phyloP scores from a whole-genome alignment of 352 stramenopile genomes.

The Phytopythium montanum region DNA sequence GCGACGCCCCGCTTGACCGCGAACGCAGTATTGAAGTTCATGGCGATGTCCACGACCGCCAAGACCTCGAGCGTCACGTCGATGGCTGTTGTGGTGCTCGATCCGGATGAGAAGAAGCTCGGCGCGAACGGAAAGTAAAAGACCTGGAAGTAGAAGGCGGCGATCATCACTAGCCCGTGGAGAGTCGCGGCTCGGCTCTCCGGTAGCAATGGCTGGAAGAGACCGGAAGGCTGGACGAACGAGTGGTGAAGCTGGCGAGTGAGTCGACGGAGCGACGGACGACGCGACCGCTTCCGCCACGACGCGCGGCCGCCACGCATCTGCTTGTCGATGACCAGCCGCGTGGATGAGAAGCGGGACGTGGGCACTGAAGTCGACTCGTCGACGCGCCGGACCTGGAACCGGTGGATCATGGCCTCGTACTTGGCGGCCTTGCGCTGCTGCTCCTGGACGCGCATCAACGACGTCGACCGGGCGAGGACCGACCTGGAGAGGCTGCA shows the following conservation, averaged over 20 bases:
- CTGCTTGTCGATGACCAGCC: constrained; percentile 15
- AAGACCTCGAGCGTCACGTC: constrained; percentile 8
- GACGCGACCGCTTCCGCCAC: no score
- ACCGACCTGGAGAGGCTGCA: no score
- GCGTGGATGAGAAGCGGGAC: constrained; percentile 11
- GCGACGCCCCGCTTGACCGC: constrained; percentile 5
- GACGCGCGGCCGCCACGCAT: background rate
- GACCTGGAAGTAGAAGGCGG: constrained; percentile 11
- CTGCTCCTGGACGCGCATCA: no score
- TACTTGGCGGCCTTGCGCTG: constrained; percentile 10
- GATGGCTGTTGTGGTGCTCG: constrained; percentile 1
- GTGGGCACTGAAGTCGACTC: constrained; percentile 17
- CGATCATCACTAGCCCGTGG: constrained; percentile 21
- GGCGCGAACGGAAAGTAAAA: constrained; percentile 14
- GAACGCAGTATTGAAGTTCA: constrained; percentile 19
- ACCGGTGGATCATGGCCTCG: constrained; percentile 21
- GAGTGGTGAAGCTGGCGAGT: background rate
- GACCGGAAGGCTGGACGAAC: no score
- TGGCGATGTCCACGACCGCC: constrained; percentile 6
- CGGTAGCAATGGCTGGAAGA: background rate
- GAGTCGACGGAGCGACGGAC: background rate
- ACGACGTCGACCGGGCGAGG: no score
- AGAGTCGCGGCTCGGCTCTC: constrained; percentile 3
- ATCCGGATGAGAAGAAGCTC: constrained; percentile 3
- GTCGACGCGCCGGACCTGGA: constrained; percentile 23